phyloP scores from a whole-genome alignment of 2,329 filamentous ascomycete species.

The Penicillium sp. region DNA sequence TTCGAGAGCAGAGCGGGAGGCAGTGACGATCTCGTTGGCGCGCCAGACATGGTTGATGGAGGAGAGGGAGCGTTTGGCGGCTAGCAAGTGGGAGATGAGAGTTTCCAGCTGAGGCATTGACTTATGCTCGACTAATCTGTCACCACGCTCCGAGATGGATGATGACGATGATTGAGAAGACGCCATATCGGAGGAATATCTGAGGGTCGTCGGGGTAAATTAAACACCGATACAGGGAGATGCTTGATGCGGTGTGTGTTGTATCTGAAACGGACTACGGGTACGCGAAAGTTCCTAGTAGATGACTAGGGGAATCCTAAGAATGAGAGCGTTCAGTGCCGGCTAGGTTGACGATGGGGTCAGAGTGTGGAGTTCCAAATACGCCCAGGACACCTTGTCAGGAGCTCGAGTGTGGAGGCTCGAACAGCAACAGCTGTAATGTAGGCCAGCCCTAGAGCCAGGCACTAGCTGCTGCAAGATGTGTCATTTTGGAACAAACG shows the following conservation, averaged over 20 bases:
- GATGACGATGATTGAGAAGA: conserved; percentile 31
- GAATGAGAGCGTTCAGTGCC: not conserved
- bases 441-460: not conserved
- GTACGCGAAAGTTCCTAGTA: not conserved
- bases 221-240: not conserved
- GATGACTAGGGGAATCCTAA: not conserved
- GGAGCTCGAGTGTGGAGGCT: not conserved
- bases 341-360: not conserved
- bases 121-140: conserved; percentile 15
- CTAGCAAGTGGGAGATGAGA: conserved; percentile 79
- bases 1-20: conserved; percentile 72
- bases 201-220: not conserved
- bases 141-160: conserved; percentile 18
- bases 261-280: not conserved
- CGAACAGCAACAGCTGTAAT: not conserved
- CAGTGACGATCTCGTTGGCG: conserved; percentile 79
- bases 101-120: conserved; percentile 59
- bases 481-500: not conserved
- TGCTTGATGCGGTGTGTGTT: not conserved
- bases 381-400: not conserved
- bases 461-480: not conserved
- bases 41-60: conserved; percentile 80
- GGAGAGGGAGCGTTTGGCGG: conserved; percentile 81
- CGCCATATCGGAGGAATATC: conserved; percentile 24
- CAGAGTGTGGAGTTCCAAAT: not conserved